Percentiles rank a stretch among this genome's conserved stretches.
phyloP scores from a whole-genome alignment of 208 protist species.

The Trypanosoma boissoni region DNA sequence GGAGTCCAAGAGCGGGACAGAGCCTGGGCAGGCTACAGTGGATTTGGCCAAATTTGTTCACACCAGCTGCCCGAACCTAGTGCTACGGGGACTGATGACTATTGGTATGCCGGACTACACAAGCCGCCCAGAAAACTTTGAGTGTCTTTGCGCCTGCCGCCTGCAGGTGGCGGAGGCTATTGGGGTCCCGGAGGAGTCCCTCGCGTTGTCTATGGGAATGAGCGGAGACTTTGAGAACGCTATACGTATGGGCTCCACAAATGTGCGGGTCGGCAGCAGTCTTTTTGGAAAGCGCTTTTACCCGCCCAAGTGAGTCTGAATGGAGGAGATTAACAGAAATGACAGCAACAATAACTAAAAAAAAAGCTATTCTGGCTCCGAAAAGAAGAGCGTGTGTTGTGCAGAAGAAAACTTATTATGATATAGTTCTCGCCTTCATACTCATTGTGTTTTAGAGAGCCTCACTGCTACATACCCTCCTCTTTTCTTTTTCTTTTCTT shows the following conservation, averaged over 20 bases:
- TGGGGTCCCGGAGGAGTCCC: constrained; percentile 27
- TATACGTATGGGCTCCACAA: constrained; percentile 92
- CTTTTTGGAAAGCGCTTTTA: constrained; percentile 95
- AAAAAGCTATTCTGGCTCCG: neutral
- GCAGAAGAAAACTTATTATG: too few species aligned
- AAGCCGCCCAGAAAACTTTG: constrained; percentile 82
- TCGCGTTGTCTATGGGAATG: constrained; percentile 98
- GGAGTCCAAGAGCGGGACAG: constrained; percentile 89
- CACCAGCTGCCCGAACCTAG: constrained; percentile 70
- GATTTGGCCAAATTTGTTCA: constrained; percentile 73
- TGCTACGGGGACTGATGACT: constrained; percentile 95
- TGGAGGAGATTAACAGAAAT: neutral
- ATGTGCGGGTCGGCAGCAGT: constrained; percentile 92
- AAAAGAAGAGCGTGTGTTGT: too few species aligned
- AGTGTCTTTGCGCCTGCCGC: constrained; percentile 67
- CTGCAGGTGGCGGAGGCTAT: constrained; percentile 60
- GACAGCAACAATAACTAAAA: neutral
- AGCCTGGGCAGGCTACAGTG: constrained; percentile 60
- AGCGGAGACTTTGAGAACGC: constrained; percentile 93
- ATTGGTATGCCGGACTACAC: constrained; percentile 93
- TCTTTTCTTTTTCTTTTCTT: too few species aligned
- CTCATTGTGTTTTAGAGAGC: too few species aligned
- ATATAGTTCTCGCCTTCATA: too few species aligned
- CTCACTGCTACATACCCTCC: too few species aligned
- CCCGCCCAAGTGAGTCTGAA: constrained; percentile 37